Evolutionary conservation across 495 filamentous ascomycete genomes (phyloP).

Genomic region (Chaetomium cochliodes): DNA sequence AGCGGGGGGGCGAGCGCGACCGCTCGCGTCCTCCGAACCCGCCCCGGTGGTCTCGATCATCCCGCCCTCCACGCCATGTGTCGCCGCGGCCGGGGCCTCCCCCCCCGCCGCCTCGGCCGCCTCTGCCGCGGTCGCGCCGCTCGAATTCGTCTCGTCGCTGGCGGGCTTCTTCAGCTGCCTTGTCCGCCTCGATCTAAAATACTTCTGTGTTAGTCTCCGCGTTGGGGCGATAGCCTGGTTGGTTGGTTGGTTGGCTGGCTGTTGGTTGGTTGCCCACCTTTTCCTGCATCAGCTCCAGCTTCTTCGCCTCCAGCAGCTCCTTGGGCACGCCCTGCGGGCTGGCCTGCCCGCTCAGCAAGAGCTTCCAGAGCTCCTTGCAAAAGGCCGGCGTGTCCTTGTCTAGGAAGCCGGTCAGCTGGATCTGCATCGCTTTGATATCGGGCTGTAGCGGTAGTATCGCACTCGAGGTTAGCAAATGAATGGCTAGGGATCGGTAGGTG

Average conservation of each 20-base stretch:
- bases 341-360: slow-evolving; percentile 84
- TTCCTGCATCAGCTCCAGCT: slow-evolving; percentile 86
- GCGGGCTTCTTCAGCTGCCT: slow-evolving; percentile 71
- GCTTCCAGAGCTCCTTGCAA: slow-evolving; percentile 90
- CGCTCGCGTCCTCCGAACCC: slow-evolving; percentile 47
- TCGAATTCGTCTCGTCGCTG: slow-evolving; percentile 59
- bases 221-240: not conserved
- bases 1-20: slow-evolving; percentile 64
- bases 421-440: slow-evolving; percentile 91
- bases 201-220: slow-evolving; percentile 24
- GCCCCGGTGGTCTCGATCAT: slow-evolving; percentile 33
- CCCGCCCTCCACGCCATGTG: slow-evolving; percentile 39
- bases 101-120: slow-evolving; percentile 51
- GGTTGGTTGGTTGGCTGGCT: too few relatives aligned
- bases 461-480: not conserved
- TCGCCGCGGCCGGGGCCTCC: slow-evolving; percentile 44
- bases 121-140: slow-evolving; percentile 60
- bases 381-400: slow-evolving; percentile 89
- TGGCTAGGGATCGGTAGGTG: not conserved
- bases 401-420: slow-evolving; percentile 89
- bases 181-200: slow-evolving; percentile 86
- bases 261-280: slow-evolving; percentile 73
- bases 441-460: slow-evolving; percentile 59
- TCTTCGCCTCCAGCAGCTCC: slow-evolving; percentile 93
- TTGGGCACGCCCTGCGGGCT: slow-evolving; percentile 90